These are phyloP conservation scores for Poterioochromonas sp. DNA, from an alignment of 352 stramenopile genomes.

Conservation along the genomic window DNA sequence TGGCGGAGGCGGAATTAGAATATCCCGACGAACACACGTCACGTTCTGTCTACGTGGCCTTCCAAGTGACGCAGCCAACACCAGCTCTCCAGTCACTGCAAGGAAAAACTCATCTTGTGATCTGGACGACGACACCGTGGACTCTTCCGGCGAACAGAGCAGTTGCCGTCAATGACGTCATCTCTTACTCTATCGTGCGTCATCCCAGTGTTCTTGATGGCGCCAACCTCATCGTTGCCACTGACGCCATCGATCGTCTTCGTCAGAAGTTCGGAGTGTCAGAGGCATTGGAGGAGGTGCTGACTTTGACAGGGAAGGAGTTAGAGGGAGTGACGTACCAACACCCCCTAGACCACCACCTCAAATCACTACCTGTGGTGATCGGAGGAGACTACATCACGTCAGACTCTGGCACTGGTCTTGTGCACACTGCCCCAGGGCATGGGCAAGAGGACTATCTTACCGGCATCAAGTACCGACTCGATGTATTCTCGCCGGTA, in stretches of 20 bases:
- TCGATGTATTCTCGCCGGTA: slow-evolving; percentile 66
- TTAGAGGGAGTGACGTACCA: slow-evolving; percentile 63
- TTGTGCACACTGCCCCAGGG: slow-evolving; percentile 94
- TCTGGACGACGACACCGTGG: slow-evolving; percentile 98
- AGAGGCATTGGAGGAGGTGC: neutral
- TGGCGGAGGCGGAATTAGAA: slow-evolving; percentile 96
- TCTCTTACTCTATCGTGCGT: slow-evolving; percentile 80
- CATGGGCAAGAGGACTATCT: slow-evolving; percentile 92
- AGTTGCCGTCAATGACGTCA: slow-evolving; percentile 82
- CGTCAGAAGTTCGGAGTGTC: neutral
- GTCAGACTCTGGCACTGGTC: slow-evolving; percentile 87
- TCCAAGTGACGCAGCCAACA: slow-evolving; percentile 51
- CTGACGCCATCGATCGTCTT: slow-evolving; percentile 47
- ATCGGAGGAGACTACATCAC: slow-evolving; percentile 93
- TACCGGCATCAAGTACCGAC: slow-evolving; percentile 61
- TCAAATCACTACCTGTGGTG: slow-evolving; percentile 62
- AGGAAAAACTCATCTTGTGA: too few species aligned
- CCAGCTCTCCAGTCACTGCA: slow-evolving; percentile 30
- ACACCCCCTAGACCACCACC: slow-evolving; percentile 77
- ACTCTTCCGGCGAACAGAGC: slow-evolving; percentile 94
- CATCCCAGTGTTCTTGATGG: slow-evolving; percentile 45
- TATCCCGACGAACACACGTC: slow-evolving; percentile 91
- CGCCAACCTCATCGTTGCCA: slow-evolving; percentile 60
- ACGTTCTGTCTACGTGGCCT: slow-evolving; percentile 85
- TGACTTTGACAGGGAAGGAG: slow-evolving; percentile 44